A percentile compares a stretch with the other conserved stretches of the same genome.
Evolutionary conservation across 768 basidiomycete genomes (phyloP).

Genomic region (Phylloporus sp.): DNA sequence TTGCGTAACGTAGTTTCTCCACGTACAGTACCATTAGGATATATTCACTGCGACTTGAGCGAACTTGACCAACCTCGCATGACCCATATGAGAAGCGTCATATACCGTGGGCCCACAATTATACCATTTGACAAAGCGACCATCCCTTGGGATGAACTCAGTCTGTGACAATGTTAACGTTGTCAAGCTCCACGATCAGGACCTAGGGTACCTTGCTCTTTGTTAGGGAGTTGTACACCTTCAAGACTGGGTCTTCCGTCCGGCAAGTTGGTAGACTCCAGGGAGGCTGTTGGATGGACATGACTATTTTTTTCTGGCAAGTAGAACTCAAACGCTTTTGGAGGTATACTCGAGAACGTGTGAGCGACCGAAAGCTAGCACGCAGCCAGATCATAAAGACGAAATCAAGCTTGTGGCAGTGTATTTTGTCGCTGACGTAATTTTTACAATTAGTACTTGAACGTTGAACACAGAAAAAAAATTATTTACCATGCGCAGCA

Average conservation of each 20-base stretch:
- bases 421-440: constrained; percentile 21
- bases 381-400: constrained; percentile 21
- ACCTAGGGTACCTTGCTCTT: constrained; percentile 68
- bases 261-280: constrained; percentile 41
- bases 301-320: constrained; percentile 20
- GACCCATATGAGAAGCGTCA: constrained; percentile 97
- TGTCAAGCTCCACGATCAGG: constrained; percentile 13
- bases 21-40: constrained; percentile 2
- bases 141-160: constrained; percentile 68
- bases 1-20: constrained; percentile 70
- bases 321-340: constrained; percentile 5
- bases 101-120: constrained; percentile 99
- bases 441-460: too few relatives aligned
- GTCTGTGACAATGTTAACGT: constrained; percentile 43
- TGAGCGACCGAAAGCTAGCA: constrained; percentile 10
- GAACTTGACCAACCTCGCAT: constrained; percentile 66
- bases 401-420: constrained; percentile 5
- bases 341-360: constrained; percentile 6
- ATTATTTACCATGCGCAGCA: background rate
- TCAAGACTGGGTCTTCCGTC: constrained; percentile 49
- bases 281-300: constrained; percentile 59
- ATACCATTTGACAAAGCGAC: constrained; percentile 91
- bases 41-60: background rate
- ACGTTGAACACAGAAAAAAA: background rate
- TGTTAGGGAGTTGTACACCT: constrained; percentile 90